Evolutionary conservation across 805 yeast genomes (phyloP), one percentile per base, ranked within the genome.

Genomic region (Saccharomycopsis guyanensis): DNA sequence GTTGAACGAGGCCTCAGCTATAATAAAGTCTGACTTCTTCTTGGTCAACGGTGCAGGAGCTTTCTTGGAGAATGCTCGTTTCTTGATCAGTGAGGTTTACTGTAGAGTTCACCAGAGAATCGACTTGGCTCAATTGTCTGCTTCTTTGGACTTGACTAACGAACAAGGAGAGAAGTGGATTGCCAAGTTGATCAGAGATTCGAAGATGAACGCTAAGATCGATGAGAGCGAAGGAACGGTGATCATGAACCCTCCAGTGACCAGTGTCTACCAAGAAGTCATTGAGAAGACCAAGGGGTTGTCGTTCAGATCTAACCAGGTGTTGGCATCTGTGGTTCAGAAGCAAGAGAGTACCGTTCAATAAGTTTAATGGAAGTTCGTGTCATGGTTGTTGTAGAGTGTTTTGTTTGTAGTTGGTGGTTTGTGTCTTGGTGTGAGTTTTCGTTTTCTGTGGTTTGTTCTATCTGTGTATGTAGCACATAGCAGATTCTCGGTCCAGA

Each of bases 281-380:
- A 73, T 75, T 52, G 85, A 80, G 56, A 76, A 73, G 61, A 77
- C 84, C n/a, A 80, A 79, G 68, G 78, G 78, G 3, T 64, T 79
- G 56, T 71, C 76, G 31, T 78, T 73, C 66, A 72, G 76, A 57
- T 73, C 82, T 16, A 72, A 70, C 59, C 82, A 78, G 61, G 66
- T 76, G 38, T 67, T 77, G 52, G 69, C 71, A 46, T 69, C 70
- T 47, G 70, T 74, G 43, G 49, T 60, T 40, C 66, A 63, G 50
- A 62, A 62, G 52, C 60, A 56, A 53, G 55, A 55, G 32, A 49
- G 18, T 23, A 27, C 50, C 38, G 50, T 37, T 10, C 42, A 45
- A 45, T 45, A 33, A 32, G 23, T 32, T n/a, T n/a, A n/a, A n/a
- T n/a, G n/a, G n/a, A n/a, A n/a, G n/a, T n/a, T n/a, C n/a, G n/a